Base-by-base conservation (phyloP, 73 alveolate species). In the Blepharisma japonicum region DNA sequence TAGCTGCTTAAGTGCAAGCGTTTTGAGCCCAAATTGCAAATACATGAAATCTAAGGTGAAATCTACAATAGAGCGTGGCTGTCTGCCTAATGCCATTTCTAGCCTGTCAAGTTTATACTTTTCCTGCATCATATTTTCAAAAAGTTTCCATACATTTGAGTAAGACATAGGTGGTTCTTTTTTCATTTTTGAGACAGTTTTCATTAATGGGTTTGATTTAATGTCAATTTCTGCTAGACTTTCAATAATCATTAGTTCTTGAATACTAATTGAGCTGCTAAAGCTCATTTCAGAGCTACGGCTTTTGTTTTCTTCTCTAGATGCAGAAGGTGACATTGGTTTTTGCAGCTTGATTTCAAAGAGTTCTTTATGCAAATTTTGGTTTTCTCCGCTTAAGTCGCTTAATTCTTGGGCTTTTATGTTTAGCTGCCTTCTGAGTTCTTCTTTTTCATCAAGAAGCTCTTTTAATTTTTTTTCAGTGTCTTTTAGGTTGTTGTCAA, bases 101-200 rank as follows among this genome's bases (percentile, higher is more conserved):
- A 61, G 38, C 46, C 23, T 61, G 47, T 61, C 74, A 9, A 61
- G 47, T 4, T 61, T 61, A 14, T 14, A 14, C 23, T 61, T 61
- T 61, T 61, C 74, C 23, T 61, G 50, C 74, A 61, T 61, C 18
- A 61, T n/a, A 18, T 25, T 61, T 61, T 61, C 74, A n/a, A 61
- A 14, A n/a, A 61, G 23, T 61, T 61, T 61, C 74, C 74, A 61
- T 61, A 61, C 14, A 5, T 61, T 61, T 25, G 74, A 61, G 5
- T 61, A 61, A 20, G 23, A 14, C 74, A 61, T 61, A 14, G 74
- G 74, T 2, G 74, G 74, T 5, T 61, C 74, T 5, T 61, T 61
- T 61, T 61, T 61, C 46, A 61, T 14, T 39, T 61, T 61, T 61
- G 47, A 61, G 14, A 61, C 46, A n/a, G 14, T 61, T 9, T 61